These are phyloP conservation scores for Daldinia decipiens DNA, from an alignment of 495 filamentous ascomycete species.

Conservation along the genomic window DNA sequence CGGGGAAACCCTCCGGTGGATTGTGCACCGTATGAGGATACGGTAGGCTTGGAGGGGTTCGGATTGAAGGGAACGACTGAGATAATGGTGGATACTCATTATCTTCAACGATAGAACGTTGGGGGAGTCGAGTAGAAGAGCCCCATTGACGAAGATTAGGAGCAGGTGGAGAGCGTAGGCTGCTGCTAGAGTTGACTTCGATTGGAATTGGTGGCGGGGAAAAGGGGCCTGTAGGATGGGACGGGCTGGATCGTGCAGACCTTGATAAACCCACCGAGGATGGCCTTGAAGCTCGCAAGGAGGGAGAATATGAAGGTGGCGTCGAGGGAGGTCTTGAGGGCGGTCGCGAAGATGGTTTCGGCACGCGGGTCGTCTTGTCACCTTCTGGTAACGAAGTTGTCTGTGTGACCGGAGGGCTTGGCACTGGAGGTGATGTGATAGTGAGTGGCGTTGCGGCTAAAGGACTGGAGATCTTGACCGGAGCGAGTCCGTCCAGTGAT, in stretches of 20 bases:
- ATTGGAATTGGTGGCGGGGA: slow-evolving; percentile 47
- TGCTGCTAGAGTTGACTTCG: slow-evolving; percentile 38
- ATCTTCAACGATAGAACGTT: slow-evolving; percentile 31
- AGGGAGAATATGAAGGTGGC: slow-evolving; percentile 28
- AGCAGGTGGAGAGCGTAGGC: slow-evolving; percentile 35
- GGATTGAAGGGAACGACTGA: slow-evolving; percentile 38
- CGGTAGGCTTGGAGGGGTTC: slow-evolving; percentile 41
- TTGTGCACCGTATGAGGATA: slow-evolving; percentile 39
- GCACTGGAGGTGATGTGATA: slow-evolving; percentile 20
- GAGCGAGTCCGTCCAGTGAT: slow-evolving; percentile 40
- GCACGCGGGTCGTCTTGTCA: slow-evolving; percentile 12
- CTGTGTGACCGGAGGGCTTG: slow-evolving; percentile 23
- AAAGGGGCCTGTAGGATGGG: slow-evolving; percentile 42
- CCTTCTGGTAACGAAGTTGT: slow-evolving; percentile 11
- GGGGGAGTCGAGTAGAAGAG: slow-evolving; percentile 23
- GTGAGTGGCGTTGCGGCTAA: slow-evolving; percentile 31
- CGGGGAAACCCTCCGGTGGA: slow-evolving; percentile 23
- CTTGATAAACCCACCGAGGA: slow-evolving; percentile 31
- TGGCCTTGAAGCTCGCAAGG: slow-evolving; percentile 35
- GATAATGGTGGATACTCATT: slow-evolving; percentile 29
- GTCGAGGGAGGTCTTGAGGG: slow-evolving; percentile 15
- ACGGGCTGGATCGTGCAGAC: slow-evolving; percentile 37
- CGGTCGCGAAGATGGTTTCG: slow-evolving; percentile 20
- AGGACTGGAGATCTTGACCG: slow-evolving; percentile 42
- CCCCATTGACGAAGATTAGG: slow-evolving; percentile 44